A percentile compares a stretch with the other conserved stretches of the same genome.
Evolutionary conservation across 352 stramenopile species (phyloP).

Genomic region (Pythium coloratum): DNA sequence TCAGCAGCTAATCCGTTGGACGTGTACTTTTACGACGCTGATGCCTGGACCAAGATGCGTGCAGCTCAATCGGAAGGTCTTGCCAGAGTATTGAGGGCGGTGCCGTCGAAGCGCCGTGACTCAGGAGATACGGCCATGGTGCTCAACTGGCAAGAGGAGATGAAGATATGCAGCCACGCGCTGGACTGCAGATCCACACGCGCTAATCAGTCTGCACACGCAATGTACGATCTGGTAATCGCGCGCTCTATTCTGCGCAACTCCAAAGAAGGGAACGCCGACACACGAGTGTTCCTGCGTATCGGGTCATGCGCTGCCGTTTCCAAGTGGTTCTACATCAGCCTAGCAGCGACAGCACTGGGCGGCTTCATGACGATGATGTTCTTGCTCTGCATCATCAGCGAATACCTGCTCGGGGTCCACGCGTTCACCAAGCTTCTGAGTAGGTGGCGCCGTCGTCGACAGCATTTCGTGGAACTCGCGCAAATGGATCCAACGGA

Average conservation of each 20-base stretch:
- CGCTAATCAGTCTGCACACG: constrained; percentile 7
- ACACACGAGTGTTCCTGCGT: constrained; percentile 6
- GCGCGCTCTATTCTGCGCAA: neutral
- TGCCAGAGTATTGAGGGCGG: too few species aligned
- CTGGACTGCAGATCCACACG: constrained; percentile 1
- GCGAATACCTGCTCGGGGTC: constrained; percentile 16
- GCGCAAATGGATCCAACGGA: constrained; percentile 14
- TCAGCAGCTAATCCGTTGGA: constrained; percentile 42
- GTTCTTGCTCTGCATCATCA: constrained; percentile 20
- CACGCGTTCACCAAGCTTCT: constrained; percentile 4
- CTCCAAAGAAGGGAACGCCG: neutral
- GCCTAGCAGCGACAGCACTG: constrained; percentile 14
- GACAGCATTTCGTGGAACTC: constrained; percentile 19
- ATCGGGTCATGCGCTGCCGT: constrained; percentile 15
- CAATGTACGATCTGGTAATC: constrained; percentile 24
- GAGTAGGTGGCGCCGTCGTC: neutral
- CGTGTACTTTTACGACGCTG: constrained; percentile 51
- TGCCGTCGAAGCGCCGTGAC: neutral
- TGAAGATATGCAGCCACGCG: constrained; percentile 11
- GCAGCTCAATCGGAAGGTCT: neutral
- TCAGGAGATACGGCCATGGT: neutral
- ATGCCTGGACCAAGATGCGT: constrained; percentile 5
- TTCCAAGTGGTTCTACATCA: constrained; percentile 22
- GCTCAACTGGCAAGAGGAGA: constrained; percentile 4
- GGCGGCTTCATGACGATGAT: constrained; percentile 23